Evolutionary conservation across 2,329 filamentous ascomycete genomes (phyloP).

Genomic region (Venturia asperata): DNA sequence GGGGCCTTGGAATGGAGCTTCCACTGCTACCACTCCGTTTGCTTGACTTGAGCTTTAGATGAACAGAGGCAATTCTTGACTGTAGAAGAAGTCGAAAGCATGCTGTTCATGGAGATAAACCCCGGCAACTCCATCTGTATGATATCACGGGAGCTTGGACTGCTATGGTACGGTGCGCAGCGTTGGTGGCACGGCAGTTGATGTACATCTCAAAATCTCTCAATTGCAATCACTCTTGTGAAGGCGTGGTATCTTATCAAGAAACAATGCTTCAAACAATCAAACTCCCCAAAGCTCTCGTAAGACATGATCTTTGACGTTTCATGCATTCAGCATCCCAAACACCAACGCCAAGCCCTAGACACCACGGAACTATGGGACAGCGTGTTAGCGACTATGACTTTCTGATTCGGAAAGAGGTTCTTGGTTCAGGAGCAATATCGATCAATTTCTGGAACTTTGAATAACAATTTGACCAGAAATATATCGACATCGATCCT

Average conservation of each 20-base stretch:
- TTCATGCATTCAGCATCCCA: neutral
- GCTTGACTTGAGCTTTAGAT: no score
- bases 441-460: neutral
- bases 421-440: neutral
- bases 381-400: neutral
- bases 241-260: neutral
- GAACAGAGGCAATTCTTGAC: no score
- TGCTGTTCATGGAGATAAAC: no score
- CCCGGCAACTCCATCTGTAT: no score
- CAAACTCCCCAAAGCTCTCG: neutral
- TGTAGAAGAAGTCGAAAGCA: no score
- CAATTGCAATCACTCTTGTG: conserved; percentile 6
- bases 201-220: neutral
- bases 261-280: neutral
- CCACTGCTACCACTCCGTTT: no score
- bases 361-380: conserved; percentile 14
- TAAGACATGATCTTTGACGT: neutral
- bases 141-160: no score
- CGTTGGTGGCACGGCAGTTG: no score
- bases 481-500: no score
- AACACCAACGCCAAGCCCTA: neutral
- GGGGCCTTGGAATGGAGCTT: no score
- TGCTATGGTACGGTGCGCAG: no score
- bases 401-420: neutral
- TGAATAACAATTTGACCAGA: no score